phyloP scores from a whole-genome alignment of 2,329 filamentous ascomycete genomes.

The Ascochyta pisi region DNA sequence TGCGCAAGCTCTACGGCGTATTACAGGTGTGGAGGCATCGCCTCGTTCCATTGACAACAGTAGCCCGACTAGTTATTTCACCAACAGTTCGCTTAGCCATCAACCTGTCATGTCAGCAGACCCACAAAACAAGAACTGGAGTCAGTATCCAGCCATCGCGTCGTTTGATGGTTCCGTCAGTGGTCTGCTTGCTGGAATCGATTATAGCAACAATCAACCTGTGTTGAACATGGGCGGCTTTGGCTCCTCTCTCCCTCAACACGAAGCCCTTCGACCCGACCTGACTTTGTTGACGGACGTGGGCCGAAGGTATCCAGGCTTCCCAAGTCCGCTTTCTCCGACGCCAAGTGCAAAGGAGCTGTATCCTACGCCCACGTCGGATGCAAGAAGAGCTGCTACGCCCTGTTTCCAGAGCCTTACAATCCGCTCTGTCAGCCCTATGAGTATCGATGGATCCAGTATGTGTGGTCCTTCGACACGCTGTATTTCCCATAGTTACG shows the following conservation, averaged over 20 bases:
- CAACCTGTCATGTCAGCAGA: conserved; percentile 2
- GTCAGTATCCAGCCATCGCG: background rate
- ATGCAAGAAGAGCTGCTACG: conserved; percentile 19
- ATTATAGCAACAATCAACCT: conserved; percentile 1
- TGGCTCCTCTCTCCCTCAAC: conserved; percentile 8
- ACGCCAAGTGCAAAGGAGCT: conserved; percentile 34
- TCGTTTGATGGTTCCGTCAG: conserved; percentile 2
- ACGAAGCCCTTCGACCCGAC: conserved; percentile 14
- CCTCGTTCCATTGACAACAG: conserved; percentile 16
- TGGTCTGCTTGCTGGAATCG: background rate
- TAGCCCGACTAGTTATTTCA: conserved; percentile 27
- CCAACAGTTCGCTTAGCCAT: conserved; percentile 21
- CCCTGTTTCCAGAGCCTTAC: conserved; percentile 20
- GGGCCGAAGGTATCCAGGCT: conserved; percentile 41
- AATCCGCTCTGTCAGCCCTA: conserved; percentile 23
- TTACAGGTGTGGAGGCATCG: conserved; percentile 38
- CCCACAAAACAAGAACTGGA: background rate
- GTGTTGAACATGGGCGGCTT: conserved; percentile 30
- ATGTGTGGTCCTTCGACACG: conserved; percentile 29
- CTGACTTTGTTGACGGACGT: conserved; percentile 39
- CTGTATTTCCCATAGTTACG: conserved; percentile 23
- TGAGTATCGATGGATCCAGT: conserved; percentile 38
- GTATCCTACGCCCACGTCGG: conserved; percentile 39
- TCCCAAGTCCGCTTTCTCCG: conserved; percentile 42
- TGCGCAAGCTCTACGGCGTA: conserved; percentile 38